Evolutionary conservation across 139 green algal species (phyloP).

Genomic region (Ulvella scutata): DNA sequence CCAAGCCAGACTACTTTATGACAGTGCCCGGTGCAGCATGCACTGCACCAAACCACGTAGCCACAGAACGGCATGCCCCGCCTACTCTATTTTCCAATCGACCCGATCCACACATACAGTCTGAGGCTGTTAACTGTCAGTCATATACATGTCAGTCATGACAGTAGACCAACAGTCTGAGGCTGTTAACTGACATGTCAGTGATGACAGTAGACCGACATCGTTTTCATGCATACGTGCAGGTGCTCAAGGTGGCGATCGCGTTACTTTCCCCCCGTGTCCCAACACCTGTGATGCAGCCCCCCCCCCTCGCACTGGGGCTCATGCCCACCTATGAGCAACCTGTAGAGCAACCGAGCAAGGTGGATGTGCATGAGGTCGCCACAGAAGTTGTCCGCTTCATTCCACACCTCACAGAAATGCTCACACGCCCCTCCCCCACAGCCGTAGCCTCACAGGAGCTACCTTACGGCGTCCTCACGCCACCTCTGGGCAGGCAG

Average conservation of each 20-base stretch:
- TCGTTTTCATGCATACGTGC: too few species aligned
- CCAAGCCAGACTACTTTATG: too few species aligned
- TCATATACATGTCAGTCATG: too few species aligned
- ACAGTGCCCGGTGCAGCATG: too few species aligned
- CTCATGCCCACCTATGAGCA: background rate
- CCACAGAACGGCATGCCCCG: too few species aligned
- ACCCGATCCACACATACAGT: too few species aligned
- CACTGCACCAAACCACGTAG: too few species aligned
- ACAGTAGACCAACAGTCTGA: too few species aligned
- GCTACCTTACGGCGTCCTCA: slow-evolving; percentile 60
- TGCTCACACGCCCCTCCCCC: background rate
- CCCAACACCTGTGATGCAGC: background rate
- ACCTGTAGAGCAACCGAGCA: background rate
- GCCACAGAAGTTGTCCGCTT: background rate
- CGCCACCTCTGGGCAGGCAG: slow-evolving; percentile 43
- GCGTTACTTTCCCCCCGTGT: background rate
- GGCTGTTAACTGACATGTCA: too few species aligned
- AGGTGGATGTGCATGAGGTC: background rate
- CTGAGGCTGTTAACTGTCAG: too few species aligned
- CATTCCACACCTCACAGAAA: background rate
- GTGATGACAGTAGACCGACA: too few species aligned
- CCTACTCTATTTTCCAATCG: too few species aligned
- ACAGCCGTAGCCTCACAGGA: slow-evolving; percentile 21
- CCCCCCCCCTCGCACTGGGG: background rate
- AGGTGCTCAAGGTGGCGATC: background rate